phyloP scores from a whole-genome alignment of 192 early-diverging fungal genomes.

The Podila clonocystis region DNA sequence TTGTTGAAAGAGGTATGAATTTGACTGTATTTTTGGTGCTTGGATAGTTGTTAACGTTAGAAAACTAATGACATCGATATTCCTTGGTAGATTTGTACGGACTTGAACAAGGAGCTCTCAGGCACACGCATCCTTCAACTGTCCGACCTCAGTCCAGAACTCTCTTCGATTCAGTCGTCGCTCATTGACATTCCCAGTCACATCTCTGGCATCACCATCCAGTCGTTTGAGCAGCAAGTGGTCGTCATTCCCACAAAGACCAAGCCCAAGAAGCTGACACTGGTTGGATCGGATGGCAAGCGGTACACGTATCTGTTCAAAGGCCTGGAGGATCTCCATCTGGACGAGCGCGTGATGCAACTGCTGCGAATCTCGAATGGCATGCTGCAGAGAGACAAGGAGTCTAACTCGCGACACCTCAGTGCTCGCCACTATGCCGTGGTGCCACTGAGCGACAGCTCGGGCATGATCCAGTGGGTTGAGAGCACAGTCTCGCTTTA shows the following conservation, averaged over 20 bases:
- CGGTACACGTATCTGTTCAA: constrained; percentile 86
- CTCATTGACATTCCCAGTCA: constrained; percentile 62
- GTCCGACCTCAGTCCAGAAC: constrained; percentile 66
- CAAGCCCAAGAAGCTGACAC: constrained; percentile 85
- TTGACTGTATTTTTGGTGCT: too few species aligned
- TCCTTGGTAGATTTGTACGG: constrained; percentile 59
- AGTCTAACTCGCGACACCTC: constrained; percentile 39
- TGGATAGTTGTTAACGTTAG: background rate
- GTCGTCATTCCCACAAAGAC: constrained; percentile 86
- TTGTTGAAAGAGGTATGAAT: constrained; percentile 65
- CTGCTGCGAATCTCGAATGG: constrained; percentile 69
- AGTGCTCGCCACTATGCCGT: constrained; percentile 70
- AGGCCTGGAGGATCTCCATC: constrained; percentile 90
- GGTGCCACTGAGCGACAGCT: constrained; percentile 87
- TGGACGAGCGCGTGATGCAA: constrained; percentile 95
- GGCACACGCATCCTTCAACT: constrained; percentile 65
- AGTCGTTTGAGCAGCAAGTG: constrained; percentile 61
- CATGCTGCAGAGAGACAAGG: constrained; percentile 66
- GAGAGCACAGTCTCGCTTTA: constrained; percentile 83
- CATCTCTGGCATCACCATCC: constrained; percentile 50
- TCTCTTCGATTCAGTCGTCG: constrained; percentile 57
- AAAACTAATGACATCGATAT: background rate
- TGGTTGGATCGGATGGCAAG: constrained; percentile 66
- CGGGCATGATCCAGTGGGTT: constrained; percentile 97
- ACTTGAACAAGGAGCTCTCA: constrained; percentile 65